Conservation (phyloP, 2,329 filamentous ascomycete genomes). For the Tolypocladium ophioglossoides region DNA sequence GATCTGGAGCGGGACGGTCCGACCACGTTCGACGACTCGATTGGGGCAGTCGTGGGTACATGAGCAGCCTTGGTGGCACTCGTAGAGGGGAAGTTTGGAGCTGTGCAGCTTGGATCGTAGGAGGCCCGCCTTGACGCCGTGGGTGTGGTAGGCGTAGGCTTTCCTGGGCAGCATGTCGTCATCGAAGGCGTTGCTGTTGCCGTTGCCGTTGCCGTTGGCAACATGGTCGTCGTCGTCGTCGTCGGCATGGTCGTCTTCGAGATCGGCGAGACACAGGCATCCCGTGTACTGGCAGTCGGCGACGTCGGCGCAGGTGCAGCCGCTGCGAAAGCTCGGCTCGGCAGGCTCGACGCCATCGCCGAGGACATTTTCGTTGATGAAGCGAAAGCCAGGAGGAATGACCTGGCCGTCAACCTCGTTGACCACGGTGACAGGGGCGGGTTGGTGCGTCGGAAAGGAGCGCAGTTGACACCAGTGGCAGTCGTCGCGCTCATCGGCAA, state of each 20-base stretch:
- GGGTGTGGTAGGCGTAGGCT: slow-evolving; percentile 54
- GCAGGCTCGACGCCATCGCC: slow-evolving; percentile 48
- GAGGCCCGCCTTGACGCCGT: slow-evolving; percentile 39
- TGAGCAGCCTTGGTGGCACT: slow-evolving; percentile 63
- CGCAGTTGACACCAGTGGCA: slow-evolving; percentile 55
- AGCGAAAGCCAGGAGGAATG: slow-evolving; percentile 55
- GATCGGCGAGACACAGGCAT: slow-evolving; percentile 61
- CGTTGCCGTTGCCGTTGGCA: not conserved
- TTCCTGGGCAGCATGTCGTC: slow-evolving; percentile 22
- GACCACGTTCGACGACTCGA: slow-evolving; percentile 64
- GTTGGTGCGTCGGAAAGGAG: slow-evolving; percentile 35
- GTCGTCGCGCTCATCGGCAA: slow-evolving; percentile 25
- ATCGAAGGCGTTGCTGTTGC: slow-evolving; percentile 20
- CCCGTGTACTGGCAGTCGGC: slow-evolving; percentile 55
- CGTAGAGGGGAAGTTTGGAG: slow-evolving; percentile 59
- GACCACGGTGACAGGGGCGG: slow-evolving; percentile 48
- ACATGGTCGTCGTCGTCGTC: slow-evolving; percentile 15
- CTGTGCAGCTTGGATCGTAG: slow-evolving; percentile 40
- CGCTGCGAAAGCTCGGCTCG: slow-evolving; percentile 52
- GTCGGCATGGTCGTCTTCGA: slow-evolving; percentile 37
- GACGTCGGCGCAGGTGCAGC: slow-evolving; percentile 55
- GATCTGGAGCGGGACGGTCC: slow-evolving; percentile 61
- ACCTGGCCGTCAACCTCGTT: slow-evolving; percentile 49
- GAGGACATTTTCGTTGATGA: slow-evolving; percentile 54
- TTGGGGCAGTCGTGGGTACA: slow-evolving; percentile 60